Percentiles rank a stretch among this genome's conserved stretches.
Conservation (phyloP, 768 basidiomycete genomes). For the Termitomyces sp. region DNA sequence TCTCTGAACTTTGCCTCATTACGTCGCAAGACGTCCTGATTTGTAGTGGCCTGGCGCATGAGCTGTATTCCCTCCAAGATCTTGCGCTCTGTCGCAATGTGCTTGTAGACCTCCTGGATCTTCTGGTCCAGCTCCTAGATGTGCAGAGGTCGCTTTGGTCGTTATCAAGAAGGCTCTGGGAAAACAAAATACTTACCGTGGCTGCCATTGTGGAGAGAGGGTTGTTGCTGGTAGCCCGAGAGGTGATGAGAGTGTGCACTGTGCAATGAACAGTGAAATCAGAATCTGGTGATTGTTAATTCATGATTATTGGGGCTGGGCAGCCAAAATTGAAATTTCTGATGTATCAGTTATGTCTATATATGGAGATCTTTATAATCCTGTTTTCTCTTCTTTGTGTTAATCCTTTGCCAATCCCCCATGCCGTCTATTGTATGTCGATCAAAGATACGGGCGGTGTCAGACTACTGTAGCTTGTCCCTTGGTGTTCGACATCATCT, state of each 20-base stretch:
- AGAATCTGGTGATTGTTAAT: constrained; percentile 19
- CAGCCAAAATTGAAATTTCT: constrained; percentile 11
- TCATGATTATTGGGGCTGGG: constrained; percentile 19
- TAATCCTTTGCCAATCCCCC: too few relatives aligned
- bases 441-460: constrained; percentile 37
- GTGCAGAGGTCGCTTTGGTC: constrained; percentile 1
- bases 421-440: constrained; percentile 28
- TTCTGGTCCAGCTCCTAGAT: constrained; percentile 79
- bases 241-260: constrained; percentile 12
- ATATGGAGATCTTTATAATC: constrained; percentile 4
- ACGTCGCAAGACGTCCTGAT: constrained; percentile 78
- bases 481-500: constrained; percentile 45
- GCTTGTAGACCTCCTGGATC: constrained; percentile 85
- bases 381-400: too few relatives aligned
- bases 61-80: constrained; percentile 81
- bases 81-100: constrained; percentile 90
- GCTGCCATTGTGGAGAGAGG: constrained; percentile 17
- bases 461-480: constrained; percentile 36
- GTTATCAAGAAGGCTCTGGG: constrained; percentile 19
- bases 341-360: constrained; percentile 10
- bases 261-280: constrained; percentile 13
- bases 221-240: constrained; percentile 10
- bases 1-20: constrained; percentile 86
- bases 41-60: constrained; percentile 76
- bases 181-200: constrained; percentile 6